Evolutionary conservation across 2,329 filamentous ascomycete genomes (phyloP).

Genomic region (Penicillium sp.): DNA sequence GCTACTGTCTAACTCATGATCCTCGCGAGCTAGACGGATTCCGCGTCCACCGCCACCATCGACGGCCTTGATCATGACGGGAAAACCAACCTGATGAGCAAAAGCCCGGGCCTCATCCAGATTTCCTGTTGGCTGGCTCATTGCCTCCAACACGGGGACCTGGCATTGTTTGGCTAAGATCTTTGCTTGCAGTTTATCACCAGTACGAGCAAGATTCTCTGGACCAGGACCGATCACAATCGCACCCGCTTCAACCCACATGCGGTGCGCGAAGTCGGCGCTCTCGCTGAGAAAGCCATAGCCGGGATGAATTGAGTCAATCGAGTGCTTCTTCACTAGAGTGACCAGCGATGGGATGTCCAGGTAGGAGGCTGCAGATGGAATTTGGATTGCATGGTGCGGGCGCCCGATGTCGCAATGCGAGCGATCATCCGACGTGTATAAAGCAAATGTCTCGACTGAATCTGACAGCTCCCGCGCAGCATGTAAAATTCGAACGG

Average conservation of each 20-base stretch:
- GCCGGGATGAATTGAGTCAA: slow-evolving; percentile 63
- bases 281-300: slow-evolving; percentile 68
- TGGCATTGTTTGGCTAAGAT: slow-evolving; percentile 55
- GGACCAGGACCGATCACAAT: slow-evolving; percentile 60
- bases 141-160: slow-evolving; percentile 57
- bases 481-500: slow-evolving; percentile 62
- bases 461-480: slow-evolving; percentile 58
- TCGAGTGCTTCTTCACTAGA: slow-evolving; percentile 54
- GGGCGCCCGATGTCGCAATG: slow-evolving; percentile 57
- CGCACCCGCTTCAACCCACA: slow-evolving; percentile 55
- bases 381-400: slow-evolving; percentile 55
- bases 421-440: slow-evolving; percentile 58
- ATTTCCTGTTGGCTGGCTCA: slow-evolving; percentile 49
- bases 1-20: slow-evolving; percentile 50
- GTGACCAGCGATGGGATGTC: slow-evolving; percentile 54
- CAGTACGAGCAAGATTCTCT: slow-evolving; percentile 61
- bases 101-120: slow-evolving; percentile 57
- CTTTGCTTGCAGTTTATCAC: slow-evolving; percentile 61
- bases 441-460: slow-evolving; percentile 61
- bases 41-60: slow-evolving; percentile 66
- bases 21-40: slow-evolving; percentile 57
- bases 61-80: slow-evolving; percentile 67
- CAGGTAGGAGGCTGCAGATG: slow-evolving; percentile 58
- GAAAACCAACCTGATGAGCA: slow-evolving; percentile 60
- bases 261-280: slow-evolving; percentile 53